A percentile compares a stretch with the other conserved stretches of the same genome.
Conservation (phyloP, 805 yeast species). For the Wickerhamiella slavikovae region DNA sequence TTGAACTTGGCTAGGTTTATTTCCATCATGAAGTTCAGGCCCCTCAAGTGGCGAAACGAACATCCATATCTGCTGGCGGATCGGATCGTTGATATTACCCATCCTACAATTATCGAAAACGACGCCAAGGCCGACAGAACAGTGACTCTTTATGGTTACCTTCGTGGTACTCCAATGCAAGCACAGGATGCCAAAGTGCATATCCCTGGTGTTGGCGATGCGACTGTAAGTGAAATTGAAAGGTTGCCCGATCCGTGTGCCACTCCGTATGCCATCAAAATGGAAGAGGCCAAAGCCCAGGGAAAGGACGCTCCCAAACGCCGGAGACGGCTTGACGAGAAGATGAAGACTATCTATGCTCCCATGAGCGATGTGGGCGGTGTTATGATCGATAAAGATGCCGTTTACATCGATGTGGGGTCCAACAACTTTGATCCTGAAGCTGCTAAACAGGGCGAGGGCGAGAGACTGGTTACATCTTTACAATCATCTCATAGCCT, state of each 20-base stretch:
- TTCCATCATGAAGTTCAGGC: slow-evolving; percentile 94
- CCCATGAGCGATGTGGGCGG: slow-evolving; percentile 99
- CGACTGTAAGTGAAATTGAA: slow-evolving; percentile 53
- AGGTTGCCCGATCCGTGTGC: slow-evolving; percentile 97
- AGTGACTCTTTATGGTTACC: slow-evolving; percentile 79
- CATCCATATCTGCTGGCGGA: slow-evolving; percentile 89
- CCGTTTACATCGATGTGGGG: slow-evolving; percentile 81
- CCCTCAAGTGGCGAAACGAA: slow-evolving; percentile 98
- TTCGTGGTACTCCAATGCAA: slow-evolving; percentile 82
- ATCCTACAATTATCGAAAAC: slow-evolving; percentile 60
- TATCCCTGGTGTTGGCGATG: slow-evolving; percentile 91
- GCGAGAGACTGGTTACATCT: slow-evolving; percentile 67
- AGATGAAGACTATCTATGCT: slow-evolving; percentile 84
- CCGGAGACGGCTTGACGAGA: slow-evolving; percentile 82
- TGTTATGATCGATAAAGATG: slow-evolving; percentile 88
- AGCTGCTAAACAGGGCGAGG: slow-evolving; percentile 57
- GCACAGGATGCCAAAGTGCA: slow-evolving; percentile 55
- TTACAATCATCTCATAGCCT: slow-evolving; percentile 51
- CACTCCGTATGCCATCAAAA: slow-evolving; percentile 81
- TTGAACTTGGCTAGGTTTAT: slow-evolving; percentile 79
- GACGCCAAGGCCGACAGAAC: slow-evolving; percentile 74
- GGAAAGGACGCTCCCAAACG: slow-evolving; percentile 35
- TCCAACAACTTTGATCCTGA: slow-evolving; percentile 33
- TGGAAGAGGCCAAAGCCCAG: slow-evolving; percentile 36
- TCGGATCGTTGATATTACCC: slow-evolving; percentile 82